Evolutionary conservation across 495 filamentous ascomycete genomes (phyloP), one percentile per base, ranked within the genome.

Genomic region (Trichoderma erinaceum): DNA sequence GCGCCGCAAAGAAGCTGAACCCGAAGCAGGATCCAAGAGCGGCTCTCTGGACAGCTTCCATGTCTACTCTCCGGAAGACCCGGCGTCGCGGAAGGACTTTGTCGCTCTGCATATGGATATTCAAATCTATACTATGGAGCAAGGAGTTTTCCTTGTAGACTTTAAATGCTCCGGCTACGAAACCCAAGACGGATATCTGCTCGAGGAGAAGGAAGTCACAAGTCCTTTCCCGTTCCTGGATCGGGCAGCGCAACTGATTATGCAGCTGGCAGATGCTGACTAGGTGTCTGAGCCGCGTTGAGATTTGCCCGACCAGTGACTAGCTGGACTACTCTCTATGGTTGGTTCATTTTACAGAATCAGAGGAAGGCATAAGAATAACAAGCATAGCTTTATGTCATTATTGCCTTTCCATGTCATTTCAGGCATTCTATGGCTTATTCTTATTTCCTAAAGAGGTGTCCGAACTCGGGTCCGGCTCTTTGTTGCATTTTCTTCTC

Each of bases 81-180:
- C 65, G 41, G 12, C 41, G 44, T 29, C 65, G 23, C 74, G 79
- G 63, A 70, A 81, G 12, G 82, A 90, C 65, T 84, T 85, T 63
- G 84, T 91, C 27, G 89, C 86, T 70, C 92, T 98, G 70, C 94
- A 96, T 72, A 88, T 98, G 76, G 93, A 95, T 66, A 96, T 99
- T 68, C 95, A 99, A 76, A 88, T 99, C 38, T 99, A 99, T 76
- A 90, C 94, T 73, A 89, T 99, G 78, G 95, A 99, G 77, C 86
- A 88, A 48, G 90, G 91, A 67, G 93, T 93, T 71, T 99, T 93
- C 77, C 89, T 98, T 70, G 95, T 99, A 32, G 95, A 99, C 76
- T 98, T 99, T 84, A 98, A 96, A 74, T 97, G 95, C 74, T 92
- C 93, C n/a, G 95, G 95, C 8, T 99, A 99, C 77, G 95, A 99